Evolutionary conservation across 208 protist genomes (phyloP), one percentile per base, ranked within the genome.

Genomic region (Trypanosoma grayi): DNA sequence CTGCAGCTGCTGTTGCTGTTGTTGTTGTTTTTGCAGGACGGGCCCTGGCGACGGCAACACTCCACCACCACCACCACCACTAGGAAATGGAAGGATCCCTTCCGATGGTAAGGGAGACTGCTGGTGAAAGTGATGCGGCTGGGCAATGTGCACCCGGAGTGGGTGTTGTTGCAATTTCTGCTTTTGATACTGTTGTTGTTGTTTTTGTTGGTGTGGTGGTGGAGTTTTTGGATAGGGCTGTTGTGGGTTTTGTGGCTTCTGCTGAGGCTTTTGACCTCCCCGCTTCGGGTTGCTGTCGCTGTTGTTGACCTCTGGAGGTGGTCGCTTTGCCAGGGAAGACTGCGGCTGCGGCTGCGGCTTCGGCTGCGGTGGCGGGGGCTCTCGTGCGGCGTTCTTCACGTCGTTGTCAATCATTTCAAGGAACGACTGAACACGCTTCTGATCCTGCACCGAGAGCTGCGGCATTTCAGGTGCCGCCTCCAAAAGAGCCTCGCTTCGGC

Each of bases 31-130:
- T 27, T 60, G 54, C 8, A 57, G 33, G 39, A 62, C 4, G 20
- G 63, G 36, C 4, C 1, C 37, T 25, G 41, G 36, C 14, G 27
- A 13, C 18, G 63, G 36, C 14, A 67, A 20, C 14, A 67, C 51
- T 48, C 44, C 45, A 28, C 34, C 33, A 53, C 28, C 31, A 25
- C 11, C 25, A 11, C 47, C 39, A 40, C 31, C 18, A n/a, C 18
- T 4, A 57, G 60, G 51, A n/a, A 60, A 37, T 9, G 61, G 43
- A 22, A 67, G 43, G 34, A 67, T 59, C 27, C 51, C 61, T n/a
- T 67, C 61, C 31, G 46, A 24, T 34, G 30, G n/a, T 7, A 25
- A 27, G 18, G 33, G 18, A 36, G 46, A 1, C 2, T 18, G 18
- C 27, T 37, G 31, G 24, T 45, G 24, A 36, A 48, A 30, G 3